These are phyloP conservation scores for Ophiocordyceps sinensis DNA, from an alignment of 2,329 filamentous ascomycete species.

Conservation along the genomic window DNA sequence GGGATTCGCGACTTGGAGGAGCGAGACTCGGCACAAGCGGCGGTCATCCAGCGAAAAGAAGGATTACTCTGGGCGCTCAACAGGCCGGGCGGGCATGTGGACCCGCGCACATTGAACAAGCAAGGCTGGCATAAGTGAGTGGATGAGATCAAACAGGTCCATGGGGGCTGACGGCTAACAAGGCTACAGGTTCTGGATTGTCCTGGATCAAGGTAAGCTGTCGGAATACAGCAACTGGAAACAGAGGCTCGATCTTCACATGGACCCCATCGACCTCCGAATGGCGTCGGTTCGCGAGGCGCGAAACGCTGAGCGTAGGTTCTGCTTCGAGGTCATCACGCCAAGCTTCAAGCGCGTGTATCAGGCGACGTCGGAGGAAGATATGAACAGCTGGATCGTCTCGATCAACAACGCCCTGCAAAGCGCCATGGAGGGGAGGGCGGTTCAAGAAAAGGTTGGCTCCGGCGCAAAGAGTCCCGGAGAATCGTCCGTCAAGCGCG, in stretches of 20 bases:
- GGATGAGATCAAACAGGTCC: neutral
- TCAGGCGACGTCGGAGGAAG: constrained; percentile 93
- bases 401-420: constrained; percentile 96
- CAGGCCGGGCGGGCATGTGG: constrained; percentile 82
- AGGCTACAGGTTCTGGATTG: constrained; percentile 76
- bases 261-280: constrained; percentile 92
- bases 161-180: neutral
- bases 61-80: constrained; percentile 91
- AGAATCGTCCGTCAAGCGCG: constrained; percentile 53
- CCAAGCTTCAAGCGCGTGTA: constrained; percentile 93
- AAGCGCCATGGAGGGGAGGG: constrained; percentile 79
- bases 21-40: constrained; percentile 44
- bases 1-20: constrained; percentile 89
- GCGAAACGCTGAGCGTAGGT: constrained; percentile 81
- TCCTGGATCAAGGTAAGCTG: constrained; percentile 88
- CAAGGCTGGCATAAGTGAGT: constrained; percentile 97
- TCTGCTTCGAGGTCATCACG: constrained; percentile 97
- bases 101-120: constrained; percentile 90
- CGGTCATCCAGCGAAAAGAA: constrained; percentile 64
- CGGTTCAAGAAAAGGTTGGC: constrained; percentile 38
- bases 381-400: constrained; percentile 93
- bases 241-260: constrained; percentile 87
- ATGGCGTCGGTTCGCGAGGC: constrained; percentile 96
- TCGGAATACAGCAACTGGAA: constrained; percentile 99
- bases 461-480: constrained; percentile 17